Percentiles rank a stretch among this genome's conserved stretches.
These are phyloP conservation scores for Taphrina pruni DNA, from an alignment of 1,139 yeast genomes.

Conservation along the genomic window DNA sequence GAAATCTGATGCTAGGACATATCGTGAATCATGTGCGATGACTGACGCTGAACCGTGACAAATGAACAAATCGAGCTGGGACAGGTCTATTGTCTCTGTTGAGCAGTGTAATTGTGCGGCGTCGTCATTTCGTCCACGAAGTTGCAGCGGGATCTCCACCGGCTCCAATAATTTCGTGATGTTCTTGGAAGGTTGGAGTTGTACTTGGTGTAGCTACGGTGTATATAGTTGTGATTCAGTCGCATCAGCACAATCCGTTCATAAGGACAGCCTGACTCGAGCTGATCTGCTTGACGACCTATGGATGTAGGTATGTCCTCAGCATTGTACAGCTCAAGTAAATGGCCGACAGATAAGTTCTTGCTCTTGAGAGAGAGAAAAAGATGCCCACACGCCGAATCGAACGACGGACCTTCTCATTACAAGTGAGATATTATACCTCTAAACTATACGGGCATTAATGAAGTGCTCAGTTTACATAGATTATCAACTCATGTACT, in stretches of 20 bases:
- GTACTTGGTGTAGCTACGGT: too few relatives aligned
- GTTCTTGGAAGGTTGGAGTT: too few relatives aligned
- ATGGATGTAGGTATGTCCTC: too few relatives aligned
- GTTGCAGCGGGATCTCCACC: neutral
- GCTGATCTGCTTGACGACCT: too few relatives aligned
- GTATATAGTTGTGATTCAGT: too few relatives aligned
- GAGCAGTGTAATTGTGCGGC: neutral
- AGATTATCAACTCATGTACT: neutral
- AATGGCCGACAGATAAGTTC: too few relatives aligned
- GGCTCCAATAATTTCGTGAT: slow-evolving; percentile 2
- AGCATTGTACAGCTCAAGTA: too few relatives aligned
- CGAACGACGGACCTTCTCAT: slow-evolving; percentile 34
- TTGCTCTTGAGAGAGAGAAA: neutral
- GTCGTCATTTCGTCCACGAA: slow-evolving; percentile 2
- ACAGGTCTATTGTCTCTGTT: too few relatives aligned
- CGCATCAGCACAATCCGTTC: too few relatives aligned
- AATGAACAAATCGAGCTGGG: neutral
- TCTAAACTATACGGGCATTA: slow-evolving; percentile 25
- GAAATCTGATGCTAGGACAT: neutral
- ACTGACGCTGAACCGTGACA: too few relatives aligned
- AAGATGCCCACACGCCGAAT: slow-evolving; percentile 31
- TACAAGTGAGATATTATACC: slow-evolving; percentile 29
- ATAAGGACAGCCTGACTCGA: too few relatives aligned
- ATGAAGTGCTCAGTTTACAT: neutral
- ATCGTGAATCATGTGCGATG: too few relatives aligned